Evolutionary conservation across 2,329 filamentous ascomycete genomes (phyloP).

Genomic region (Fusarium chaquense): DNA sequence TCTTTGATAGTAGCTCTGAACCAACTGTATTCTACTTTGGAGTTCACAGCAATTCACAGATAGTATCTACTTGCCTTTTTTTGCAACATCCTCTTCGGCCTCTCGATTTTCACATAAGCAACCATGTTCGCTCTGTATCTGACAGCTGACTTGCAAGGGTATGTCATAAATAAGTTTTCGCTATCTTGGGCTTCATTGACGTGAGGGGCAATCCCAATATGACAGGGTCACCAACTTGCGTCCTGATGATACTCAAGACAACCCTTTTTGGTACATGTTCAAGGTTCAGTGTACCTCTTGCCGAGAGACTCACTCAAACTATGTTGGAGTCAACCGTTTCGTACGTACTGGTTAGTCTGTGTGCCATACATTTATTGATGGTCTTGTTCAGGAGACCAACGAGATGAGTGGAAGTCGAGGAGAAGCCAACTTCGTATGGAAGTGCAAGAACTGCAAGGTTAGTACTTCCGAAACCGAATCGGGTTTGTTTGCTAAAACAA

Average conservation of each 20-base stretch:
- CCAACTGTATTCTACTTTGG: slow-evolving; percentile 26
- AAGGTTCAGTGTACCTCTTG: slow-evolving; percentile 99
- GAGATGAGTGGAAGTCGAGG: slow-evolving; percentile 93
- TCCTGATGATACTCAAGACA: slow-evolving; percentile 82
- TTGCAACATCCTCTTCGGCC: neutral
- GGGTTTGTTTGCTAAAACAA: slow-evolving; percentile 13
- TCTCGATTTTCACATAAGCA: neutral
- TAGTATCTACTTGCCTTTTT: neutral
- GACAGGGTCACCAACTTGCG: slow-evolving; percentile 88
- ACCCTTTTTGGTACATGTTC: slow-evolving; percentile 97
- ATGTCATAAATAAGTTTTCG: slow-evolving; percentile 42
- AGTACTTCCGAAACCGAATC: too few relatives aligned
- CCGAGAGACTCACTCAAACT: slow-evolving; percentile 88
- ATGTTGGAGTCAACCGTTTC: slow-evolving; percentile 87
- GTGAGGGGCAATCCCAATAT: slow-evolving; percentile 33
- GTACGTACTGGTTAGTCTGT: slow-evolving; percentile 63
- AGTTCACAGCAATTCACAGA: slow-evolving; percentile 5
- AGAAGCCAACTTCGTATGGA: slow-evolving; percentile 99
- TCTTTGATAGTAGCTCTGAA: slow-evolving; percentile 22
- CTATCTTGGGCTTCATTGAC: slow-evolving; percentile 31
- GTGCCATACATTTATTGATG: slow-evolving; percentile 12
- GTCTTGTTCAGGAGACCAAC: slow-evolving; percentile 77
- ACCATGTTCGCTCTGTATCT: slow-evolving; percentile 75
- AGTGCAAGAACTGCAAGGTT: slow-evolving; percentile 97
- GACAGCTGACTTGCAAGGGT: slow-evolving; percentile 78